phyloP scores from a whole-genome alignment of 2,329 filamentous ascomycete genomes.

The Lachnellula occidentalis region DNA sequence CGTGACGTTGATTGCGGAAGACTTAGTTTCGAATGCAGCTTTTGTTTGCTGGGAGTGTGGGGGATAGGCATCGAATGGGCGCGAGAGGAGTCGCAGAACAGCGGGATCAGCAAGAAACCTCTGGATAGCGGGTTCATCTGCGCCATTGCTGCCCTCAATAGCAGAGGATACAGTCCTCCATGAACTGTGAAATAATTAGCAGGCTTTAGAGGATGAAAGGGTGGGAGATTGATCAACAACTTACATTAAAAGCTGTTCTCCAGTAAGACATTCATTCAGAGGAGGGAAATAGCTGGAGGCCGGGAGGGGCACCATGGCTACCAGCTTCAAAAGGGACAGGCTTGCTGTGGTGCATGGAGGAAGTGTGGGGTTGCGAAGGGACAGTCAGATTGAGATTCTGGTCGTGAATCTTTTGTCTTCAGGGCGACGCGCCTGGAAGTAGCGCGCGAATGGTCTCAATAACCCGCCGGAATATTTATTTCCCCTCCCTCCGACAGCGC shows the following conservation, averaged over 20 bases:
- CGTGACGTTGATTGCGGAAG: constrained; percentile 78
- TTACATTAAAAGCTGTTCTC: constrained; percentile 75
- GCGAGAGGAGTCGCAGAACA: constrained; percentile 62
- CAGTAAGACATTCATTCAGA: constrained; percentile 77
- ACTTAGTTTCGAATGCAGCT: constrained; percentile 74
- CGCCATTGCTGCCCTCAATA: constrained; percentile 53
- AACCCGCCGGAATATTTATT: neutral
- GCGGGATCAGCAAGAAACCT: constrained; percentile 67
- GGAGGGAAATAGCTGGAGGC: constrained; percentile 75
- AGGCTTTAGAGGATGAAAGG: neutral
- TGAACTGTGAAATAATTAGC: constrained; percentile 40
- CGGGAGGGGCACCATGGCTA: constrained; percentile 62
- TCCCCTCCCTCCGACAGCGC: no score
- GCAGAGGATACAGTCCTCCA: constrained; percentile 57
- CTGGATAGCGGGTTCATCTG: constrained; percentile 48
- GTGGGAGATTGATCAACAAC: constrained; percentile 26
- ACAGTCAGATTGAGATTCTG: neutral
- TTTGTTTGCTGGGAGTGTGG: constrained; percentile 57
- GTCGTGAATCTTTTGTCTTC: constrained; percentile 10
- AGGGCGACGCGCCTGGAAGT: constrained; percentile 9
- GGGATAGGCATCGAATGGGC: constrained; percentile 64
- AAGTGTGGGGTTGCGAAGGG: constrained; percentile 1
- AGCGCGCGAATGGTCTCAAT: constrained; percentile 1
- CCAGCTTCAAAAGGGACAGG: constrained; percentile 40
- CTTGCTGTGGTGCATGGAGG: constrained; percentile 27